phyloP scores from a whole-genome alignment of 73 alveolate genomes.

The Urostyla sp. region DNA sequence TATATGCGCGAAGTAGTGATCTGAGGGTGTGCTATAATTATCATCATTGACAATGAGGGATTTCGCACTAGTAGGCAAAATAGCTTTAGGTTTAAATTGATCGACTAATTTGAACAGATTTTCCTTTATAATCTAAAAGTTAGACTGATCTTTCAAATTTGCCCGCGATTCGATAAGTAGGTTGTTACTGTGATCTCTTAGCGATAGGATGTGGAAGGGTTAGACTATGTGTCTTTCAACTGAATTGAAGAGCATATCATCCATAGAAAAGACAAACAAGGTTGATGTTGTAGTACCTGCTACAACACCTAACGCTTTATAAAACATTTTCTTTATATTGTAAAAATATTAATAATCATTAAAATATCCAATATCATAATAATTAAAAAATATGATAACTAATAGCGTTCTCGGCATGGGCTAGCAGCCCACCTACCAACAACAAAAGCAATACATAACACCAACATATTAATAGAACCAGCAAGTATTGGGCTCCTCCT shows the following conservation, averaged over 20 bases:
- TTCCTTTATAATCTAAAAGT: not conserved
- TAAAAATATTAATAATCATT: no score
- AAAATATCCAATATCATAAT: no score
- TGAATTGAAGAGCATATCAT: constrained; percentile 13
- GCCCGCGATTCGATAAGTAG: no score
- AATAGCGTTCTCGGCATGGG: no score
- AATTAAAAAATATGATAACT: no score
- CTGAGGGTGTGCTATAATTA: constrained; percentile 19
- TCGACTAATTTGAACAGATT: not conserved
- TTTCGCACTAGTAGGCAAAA: constrained; percentile 13
- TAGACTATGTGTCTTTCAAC: not conserved
- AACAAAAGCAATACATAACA: no score
- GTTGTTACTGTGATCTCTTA: no score
- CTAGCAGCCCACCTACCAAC: no score
- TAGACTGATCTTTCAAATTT: not conserved
- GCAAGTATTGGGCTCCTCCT: no score
- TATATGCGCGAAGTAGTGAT: constrained; percentile 16
- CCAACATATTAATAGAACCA: no score
- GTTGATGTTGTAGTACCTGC: constrained; percentile 11
- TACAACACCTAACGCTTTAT: constrained; percentile 14
- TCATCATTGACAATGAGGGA: constrained; percentile 6
- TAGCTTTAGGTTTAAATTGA: constrained; percentile 15
- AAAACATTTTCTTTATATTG: no score
- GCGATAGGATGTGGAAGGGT: not conserved
- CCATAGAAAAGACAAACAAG: constrained; percentile 16